phyloP scores from a whole-genome alignment of 2,329 filamentous ascomycete species.

The Xylariaceae sp. region DNA sequence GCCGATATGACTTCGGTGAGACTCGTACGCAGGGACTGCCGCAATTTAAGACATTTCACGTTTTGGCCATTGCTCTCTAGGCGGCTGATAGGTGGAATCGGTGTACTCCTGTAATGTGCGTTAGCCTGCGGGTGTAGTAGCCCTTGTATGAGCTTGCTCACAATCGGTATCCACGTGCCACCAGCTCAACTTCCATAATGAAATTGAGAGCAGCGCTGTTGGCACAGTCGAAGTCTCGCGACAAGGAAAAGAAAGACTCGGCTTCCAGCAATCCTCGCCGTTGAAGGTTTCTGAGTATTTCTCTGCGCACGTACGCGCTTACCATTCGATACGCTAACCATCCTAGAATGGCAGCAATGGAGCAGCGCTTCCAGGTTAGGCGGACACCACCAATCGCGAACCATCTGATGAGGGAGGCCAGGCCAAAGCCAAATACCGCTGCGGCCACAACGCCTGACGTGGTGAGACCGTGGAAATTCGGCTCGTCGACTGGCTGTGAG shows the following conservation, averaged over 20 bases:
- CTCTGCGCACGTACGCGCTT: conserved; percentile 26
- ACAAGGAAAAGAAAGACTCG: conserved; percentile 25
- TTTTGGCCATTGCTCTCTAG: conserved; percentile 79
- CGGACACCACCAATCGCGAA: conserved; percentile 22
- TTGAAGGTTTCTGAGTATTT: conserved; percentile 27
- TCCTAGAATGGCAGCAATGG: conserved; percentile 17
- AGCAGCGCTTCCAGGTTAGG: conserved; percentile 22
- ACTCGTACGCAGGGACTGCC: conserved; percentile 67
- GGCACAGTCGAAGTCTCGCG: conserved; percentile 27
- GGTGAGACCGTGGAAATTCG: conserved; percentile 23
- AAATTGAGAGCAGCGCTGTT: conserved; percentile 30
- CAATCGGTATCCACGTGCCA: conserved; percentile 30
- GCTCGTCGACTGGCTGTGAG: conserved; percentile 14
- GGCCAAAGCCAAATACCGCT: conserved; percentile 24
- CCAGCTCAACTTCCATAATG: conserved; percentile 31
- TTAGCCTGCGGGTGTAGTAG: conserved; percentile 8
- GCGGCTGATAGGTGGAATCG: conserved; percentile 85
- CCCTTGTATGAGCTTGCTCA: conserved; percentile 9
- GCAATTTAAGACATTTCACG: conserved; percentile 74
- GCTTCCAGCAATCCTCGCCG: conserved; percentile 25
- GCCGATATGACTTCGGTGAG: conserved; percentile 67
- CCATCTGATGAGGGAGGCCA: conserved; percentile 26
- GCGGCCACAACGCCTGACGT: conserved; percentile 27
- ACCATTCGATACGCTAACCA: conserved; percentile 15
- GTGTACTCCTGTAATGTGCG: conserved; percentile 62